These are phyloP conservation scores for Pyrenula massariospora DNA, from an alignment of 495 filamentous ascomycete genomes.

Conservation along the genomic window DNA sequence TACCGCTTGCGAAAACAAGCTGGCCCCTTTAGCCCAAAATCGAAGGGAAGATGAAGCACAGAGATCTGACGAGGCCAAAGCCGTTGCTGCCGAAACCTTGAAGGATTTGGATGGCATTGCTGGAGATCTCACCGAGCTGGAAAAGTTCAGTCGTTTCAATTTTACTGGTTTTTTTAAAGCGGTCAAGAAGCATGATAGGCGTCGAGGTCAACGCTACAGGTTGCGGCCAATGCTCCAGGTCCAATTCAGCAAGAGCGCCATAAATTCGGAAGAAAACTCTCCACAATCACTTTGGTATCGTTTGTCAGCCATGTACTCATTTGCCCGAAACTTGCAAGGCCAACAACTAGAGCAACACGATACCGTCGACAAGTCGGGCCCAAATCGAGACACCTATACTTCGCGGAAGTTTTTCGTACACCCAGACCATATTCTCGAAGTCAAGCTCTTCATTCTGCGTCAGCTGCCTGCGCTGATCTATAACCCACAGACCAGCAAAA, in stretches of 20 bases:
- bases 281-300: slow-evolving; percentile 41
- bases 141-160: slow-evolving; percentile 91
- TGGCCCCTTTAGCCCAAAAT: slow-evolving; percentile 30
- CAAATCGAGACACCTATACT: slow-evolving; percentile 54
- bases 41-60: slow-evolving; percentile 16
- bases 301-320: slow-evolving; percentile 90
- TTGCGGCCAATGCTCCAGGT: slow-evolving; percentile 85
- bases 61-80: slow-evolving; percentile 25
- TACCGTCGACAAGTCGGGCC: slow-evolving; percentile 27
- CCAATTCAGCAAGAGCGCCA: slow-evolving; percentile 71
- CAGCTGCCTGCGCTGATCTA: slow-evolving; percentile 85
- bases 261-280: slow-evolving; percentile 92
- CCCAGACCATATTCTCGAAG: slow-evolving; percentile 83
- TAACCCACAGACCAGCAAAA: slow-evolving; percentile 70
- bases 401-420: slow-evolving; percentile 98
- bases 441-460: slow-evolving; percentile 87
- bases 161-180: slow-evolving; percentile 97
- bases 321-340: slow-evolving; percentile 69
- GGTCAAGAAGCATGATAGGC: slow-evolving; percentile 95
- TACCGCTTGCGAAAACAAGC: slow-evolving; percentile 37
- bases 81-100: slow-evolving; percentile 55
- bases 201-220: slow-evolving; percentile 68
- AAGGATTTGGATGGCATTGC: slow-evolving; percentile 76
- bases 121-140: slow-evolving; percentile 81
- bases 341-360: slow-evolving; percentile 28